Conservation (phyloP, 1,139 yeast genomes). For the Sugiyamaella neomexicana region DNA sequence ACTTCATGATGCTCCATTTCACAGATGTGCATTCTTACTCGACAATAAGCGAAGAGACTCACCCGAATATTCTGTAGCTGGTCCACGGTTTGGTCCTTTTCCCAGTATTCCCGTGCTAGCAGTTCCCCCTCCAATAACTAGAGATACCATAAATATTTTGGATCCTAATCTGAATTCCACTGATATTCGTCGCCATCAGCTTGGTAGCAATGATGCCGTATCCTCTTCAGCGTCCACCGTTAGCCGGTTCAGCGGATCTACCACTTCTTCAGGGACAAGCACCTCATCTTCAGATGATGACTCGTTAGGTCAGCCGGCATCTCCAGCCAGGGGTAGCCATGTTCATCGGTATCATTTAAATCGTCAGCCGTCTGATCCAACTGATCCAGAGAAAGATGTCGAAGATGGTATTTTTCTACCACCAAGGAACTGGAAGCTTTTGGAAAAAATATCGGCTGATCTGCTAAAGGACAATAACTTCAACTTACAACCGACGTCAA, state of each 20-base stretch:
- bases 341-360: not conserved
- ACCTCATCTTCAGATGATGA: constrained; percentile 14
- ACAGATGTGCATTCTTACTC: constrained; percentile 71
- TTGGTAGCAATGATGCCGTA: constrained; percentile 13
- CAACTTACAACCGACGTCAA: constrained; percentile 41
- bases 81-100: constrained; percentile 45
- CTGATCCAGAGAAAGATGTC: constrained; percentile 7
- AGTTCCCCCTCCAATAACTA: constrained; percentile 60
- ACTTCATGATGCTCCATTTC: constrained; percentile 78
- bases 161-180: constrained; percentile 28
- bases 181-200: constrained; percentile 3
- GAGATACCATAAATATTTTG: constrained; percentile 30
- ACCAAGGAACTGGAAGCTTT: constrained; percentile 31
- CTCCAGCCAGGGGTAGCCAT: not conserved
- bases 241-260: constrained; percentile 21
- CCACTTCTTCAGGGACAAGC: constrained; percentile 8
- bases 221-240: constrained; percentile 22
- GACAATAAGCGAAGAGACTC: constrained; percentile 49
- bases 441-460: constrained; percentile 18
- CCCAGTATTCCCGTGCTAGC: constrained; percentile 68
- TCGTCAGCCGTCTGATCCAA: not conserved
- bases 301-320: not conserved
- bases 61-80: constrained; percentile 42
- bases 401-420: constrained; percentile 27
- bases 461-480: constrained; percentile 16